Percentiles rank a stretch among this genome's conserved stretches.
phyloP scores from a whole-genome alignment of 1,139 yeast species.

The Kluyveromyces marxianus region DNA sequence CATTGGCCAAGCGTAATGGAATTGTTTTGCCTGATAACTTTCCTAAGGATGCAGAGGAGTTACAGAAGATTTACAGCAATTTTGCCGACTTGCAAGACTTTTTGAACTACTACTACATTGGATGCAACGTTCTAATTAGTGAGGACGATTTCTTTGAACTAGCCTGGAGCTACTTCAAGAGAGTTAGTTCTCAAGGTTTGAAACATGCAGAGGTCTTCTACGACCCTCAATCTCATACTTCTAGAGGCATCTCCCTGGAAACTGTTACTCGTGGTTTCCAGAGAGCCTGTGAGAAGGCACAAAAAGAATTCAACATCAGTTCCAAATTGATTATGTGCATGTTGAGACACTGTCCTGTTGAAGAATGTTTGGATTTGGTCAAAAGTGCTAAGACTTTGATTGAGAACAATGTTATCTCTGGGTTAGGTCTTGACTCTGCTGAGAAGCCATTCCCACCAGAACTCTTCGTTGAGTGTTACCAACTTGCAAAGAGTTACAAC shows the following conservation, averaged over 20 bases:
- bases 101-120: conserved; percentile 68
- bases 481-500: conserved; percentile 37
- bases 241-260: conserved; percentile 53
- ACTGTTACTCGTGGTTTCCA: conserved; percentile 57
- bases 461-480: conserved; percentile 55
- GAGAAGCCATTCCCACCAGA: conserved; percentile 72
- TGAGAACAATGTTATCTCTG: conserved; percentile 51
- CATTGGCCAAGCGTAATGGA: conserved; percentile 53
- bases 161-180: conserved; percentile 64
- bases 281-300: conserved; percentile 56
- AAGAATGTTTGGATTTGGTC: conserved; percentile 49
- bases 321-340: conserved; percentile 73
- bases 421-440: conserved; percentile 69
- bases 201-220: conserved; percentile 66
- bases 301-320: conserved; percentile 48
- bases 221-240: conserved; percentile 79
- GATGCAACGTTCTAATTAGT: conserved; percentile 59
- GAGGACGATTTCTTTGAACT: conserved; percentile 66
- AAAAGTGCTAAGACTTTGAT: conserved; percentile 44
- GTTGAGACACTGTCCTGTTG: conserved; percentile 61
- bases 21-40: conserved; percentile 51
- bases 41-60: conserved; percentile 47
- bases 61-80: conserved; percentile 49
- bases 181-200: conserved; percentile 55
- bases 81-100: conserved; percentile 70